Conservation (phyloP, 1,284 basidiomycete species). For the Crucibulum cyathiforme region DNA sequence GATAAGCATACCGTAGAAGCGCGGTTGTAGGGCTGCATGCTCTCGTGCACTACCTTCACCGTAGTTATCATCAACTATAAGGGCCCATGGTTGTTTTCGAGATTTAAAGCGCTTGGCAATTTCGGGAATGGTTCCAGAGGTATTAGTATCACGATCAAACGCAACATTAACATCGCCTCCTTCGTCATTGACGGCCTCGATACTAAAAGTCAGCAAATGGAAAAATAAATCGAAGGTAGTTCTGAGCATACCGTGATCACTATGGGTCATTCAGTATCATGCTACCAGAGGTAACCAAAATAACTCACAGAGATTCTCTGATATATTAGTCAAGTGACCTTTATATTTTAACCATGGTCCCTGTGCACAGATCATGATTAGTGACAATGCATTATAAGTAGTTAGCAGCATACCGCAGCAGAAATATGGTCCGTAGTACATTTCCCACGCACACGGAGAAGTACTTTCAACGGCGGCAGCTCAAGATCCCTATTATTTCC, state of each 20-base stretch:
- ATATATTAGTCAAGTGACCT: slow-evolving; percentile 94
- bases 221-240: not conserved
- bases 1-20: slow-evolving; percentile 80
- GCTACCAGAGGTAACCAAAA: not conserved
- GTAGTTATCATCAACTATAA: slow-evolving; percentile 96
- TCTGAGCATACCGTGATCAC: slow-evolving; percentile 46
- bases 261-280: slow-evolving; percentile 15
- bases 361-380: slow-evolving; percentile 40
- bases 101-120: slow-evolving; percentile 89
- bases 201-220: slow-evolving; percentile 1
- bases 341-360: slow-evolving; percentile 99
- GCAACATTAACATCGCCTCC: slow-evolving; percentile 90
- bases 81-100: slow-evolving; percentile 87
- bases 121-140: slow-evolving; percentile 84
- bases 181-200: slow-evolving; percentile 88
- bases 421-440: slow-evolving; percentile 99
- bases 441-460: slow-evolving; percentile 94
- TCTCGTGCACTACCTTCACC: slow-evolving; percentile 99
- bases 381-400: not conserved
- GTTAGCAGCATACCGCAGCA: slow-evolving; percentile 73
- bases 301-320: slow-evolving; percentile 88
- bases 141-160: slow-evolving; percentile 73
- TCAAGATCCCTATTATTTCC: slow-evolving; percentile 70
- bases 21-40: slow-evolving; percentile 96
- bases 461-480: slow-evolving; percentile 80